Base-by-base conservation (phyloP, 2,329 filamentous ascomycete genomes). In the Basipetospora chlamydospora region DNA sequence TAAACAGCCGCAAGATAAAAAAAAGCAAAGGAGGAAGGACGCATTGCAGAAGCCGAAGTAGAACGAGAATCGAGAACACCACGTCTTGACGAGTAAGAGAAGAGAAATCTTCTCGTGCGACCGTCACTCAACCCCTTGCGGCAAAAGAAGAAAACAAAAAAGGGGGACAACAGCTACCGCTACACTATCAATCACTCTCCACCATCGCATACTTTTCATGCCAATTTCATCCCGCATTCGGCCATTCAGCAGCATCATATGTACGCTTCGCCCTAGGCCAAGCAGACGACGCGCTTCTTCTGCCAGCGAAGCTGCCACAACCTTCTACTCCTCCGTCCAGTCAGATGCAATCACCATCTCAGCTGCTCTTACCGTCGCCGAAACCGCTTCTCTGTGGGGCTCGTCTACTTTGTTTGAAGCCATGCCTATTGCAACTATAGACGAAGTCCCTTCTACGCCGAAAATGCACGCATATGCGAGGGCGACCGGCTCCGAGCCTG, bases 381-480 rank as follows among this genome's bases (percentile, higher is more conserved):
- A 37, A 17, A 15, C 13, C 13, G 11, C 28, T 17, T 23, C 26
- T 11, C 22, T 11, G 5, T n/a, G 21, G 6, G 28, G 13, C 28
- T 37, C 28, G n/a, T 20, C 28, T 18, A 37, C 18, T 28, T 28
- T 22, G 20, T 13, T 37, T 13, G 28, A 31, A 21, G 35, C 20
- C 13, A 37, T 37, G 35, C 35, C 35, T 12, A 31, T 26, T 23
- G 35, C 35, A 16, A 37, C 35, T n/a, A 22, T 21, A 9, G 9
- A 23, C 20, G 21, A 13, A 22, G 17, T 21, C n/a, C 28, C 35
- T 16, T 13, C 30, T 15, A 26, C 28, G n/a, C 20, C 26, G 13
- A 28, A 30, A 22, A 39, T 39, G 37, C 37, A 39, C 15, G 31
- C 37, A 8, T 39, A 35, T 21, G 37, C 37, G 16, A 16, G 37